These are phyloP conservation scores for Talaromyces borbonicus DNA, from an alignment of 495 filamentous ascomycete species.

Conservation along the genomic window DNA sequence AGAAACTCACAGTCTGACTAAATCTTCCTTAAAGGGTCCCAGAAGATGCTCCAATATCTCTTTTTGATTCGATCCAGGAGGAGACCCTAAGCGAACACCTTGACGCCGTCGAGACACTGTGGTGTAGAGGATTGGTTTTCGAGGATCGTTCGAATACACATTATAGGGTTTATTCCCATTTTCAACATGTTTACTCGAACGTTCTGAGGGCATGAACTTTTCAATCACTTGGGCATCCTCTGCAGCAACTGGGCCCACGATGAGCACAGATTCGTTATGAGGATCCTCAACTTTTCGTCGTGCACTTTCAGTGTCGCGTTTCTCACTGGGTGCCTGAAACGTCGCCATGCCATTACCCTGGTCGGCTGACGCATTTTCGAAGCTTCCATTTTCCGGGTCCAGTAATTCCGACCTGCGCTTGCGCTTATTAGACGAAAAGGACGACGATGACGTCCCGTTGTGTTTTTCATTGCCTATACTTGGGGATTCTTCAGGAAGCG, in stretches of 20 bases:
- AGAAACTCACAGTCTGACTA: slow-evolving; percentile 37
- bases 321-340: slow-evolving; percentile 10
- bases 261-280: slow-evolving; percentile 39
- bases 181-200: slow-evolving; percentile 27
- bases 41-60: slow-evolving; percentile 47
- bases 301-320: slow-evolving; percentile 24
- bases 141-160: slow-evolving; percentile 38
- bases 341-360: not conserved
- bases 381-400: not conserved
- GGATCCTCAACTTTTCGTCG: slow-evolving; percentile 30
- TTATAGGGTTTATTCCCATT: slow-evolving; percentile 37
- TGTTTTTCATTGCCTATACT: slow-evolving; percentile 20
- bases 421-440: slow-evolving; percentile 1
- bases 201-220: slow-evolving; percentile 38
- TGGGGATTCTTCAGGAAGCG: slow-evolving; percentile 17
- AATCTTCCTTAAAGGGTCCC: slow-evolving; percentile 39
- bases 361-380: not conserved
- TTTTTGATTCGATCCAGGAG: slow-evolving; percentile 41
- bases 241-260: slow-evolving; percentile 41
- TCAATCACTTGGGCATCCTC: slow-evolving; percentile 44
- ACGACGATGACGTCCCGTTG: slow-evolving; percentile 6
- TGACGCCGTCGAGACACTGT: slow-evolving; percentile 37
- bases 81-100: slow-evolving; percentile 36
- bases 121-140: slow-evolving; percentile 38
- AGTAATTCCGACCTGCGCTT: slow-evolving; percentile 3